A percentile compares a stretch with the other conserved stretches of the same genome.
These are phyloP conservation scores for Pseudocercospora crystallina DNA, from an alignment of 2,329 filamentous ascomycete species.

Conservation along the genomic window DNA sequence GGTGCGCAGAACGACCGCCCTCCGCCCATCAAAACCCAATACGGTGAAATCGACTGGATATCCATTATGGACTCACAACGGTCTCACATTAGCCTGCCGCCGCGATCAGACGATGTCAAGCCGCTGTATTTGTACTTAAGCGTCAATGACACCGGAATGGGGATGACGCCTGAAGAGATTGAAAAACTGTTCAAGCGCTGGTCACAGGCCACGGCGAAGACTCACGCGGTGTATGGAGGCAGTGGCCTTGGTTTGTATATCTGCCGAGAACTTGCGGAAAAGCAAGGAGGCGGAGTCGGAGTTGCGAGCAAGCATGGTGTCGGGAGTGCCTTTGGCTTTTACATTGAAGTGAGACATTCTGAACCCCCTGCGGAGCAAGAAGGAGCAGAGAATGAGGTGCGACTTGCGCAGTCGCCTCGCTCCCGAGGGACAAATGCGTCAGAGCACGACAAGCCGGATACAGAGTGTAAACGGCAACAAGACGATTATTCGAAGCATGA, in stretches of 20 bases:
- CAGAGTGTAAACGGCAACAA: too few relatives aligned
- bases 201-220: slow-evolving; percentile 65
- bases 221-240: slow-evolving; percentile 69
- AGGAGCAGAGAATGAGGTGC: too few relatives aligned
- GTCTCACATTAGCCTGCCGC: not conserved
- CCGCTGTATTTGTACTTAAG: slow-evolving; percentile 31
- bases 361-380: not conserved
- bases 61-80: not conserved
- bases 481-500: too few relatives aligned
- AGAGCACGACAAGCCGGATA: too few relatives aligned
- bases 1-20: slow-evolving; percentile 7
- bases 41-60: slow-evolving; percentile 15
- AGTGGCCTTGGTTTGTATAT: slow-evolving; percentile 71
- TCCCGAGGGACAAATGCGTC: not conserved
- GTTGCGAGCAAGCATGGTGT: slow-evolving; percentile 58
- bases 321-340: slow-evolving; percentile 68
- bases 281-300: slow-evolving; percentile 68
- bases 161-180: slow-evolving; percentile 39
- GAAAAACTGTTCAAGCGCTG: slow-evolving; percentile 65
- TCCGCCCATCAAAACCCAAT: slow-evolving; percentile 5
- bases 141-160: slow-evolving; percentile 42
- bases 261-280: slow-evolving; percentile 64
- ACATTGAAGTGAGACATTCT: slow-evolving; percentile 50
- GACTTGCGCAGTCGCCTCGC: too few relatives aligned
- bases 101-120: slow-evolving; percentile 25